Evolutionary conservation across 345 rosid species (phyloP), one percentile per base, ranked within the genome.

Genomic region (Pelargonium nanum): DNA sequence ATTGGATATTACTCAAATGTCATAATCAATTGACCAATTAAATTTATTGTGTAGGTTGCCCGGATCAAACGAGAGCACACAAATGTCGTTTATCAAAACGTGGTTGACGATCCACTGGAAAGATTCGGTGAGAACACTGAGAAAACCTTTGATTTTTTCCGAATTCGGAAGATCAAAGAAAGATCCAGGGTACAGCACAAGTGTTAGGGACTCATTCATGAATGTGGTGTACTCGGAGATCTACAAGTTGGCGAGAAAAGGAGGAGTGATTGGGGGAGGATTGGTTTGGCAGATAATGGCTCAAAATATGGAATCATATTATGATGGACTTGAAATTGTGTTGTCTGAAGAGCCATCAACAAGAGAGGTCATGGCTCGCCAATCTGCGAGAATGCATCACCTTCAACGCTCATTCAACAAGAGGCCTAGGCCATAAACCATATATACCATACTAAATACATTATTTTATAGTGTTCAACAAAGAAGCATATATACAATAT

Each of bases 241-340:
- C 24, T 70, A 70, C 62, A 28, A 22, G 15, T 51, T 71, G 0
- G 80, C 80, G 0, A 72, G 56, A 5, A 63, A 6, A 5, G 73
- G 78, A 20, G 80, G 81, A 24, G 56, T 70, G n/a, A 12, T 72
- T 13, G 78, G 66, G 0, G 83, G 81, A 1, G 81, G 77, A 22
- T 32, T 81, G 77, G 68, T 81, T 22, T 81, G 83, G 86, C 83
- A 81, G 52, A 40, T 81, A 4, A 13, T 76, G 70, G 77, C 70
- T 6, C 61, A 71, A 23, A 76, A 72, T 16, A 74, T 76, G 81
- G 74, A 70, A 0, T 53, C 75, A 4, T 78, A 56, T 26, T 20
- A 32, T 5, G 81, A 81, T 63, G 83, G 83, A 5, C 75, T 79
- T 40, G 74, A 75, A 69, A 72, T 79, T 17, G 73, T 72, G 21